Evolutionary conservation across 768 basidiomycete genomes (phyloP), one percentile per base, ranked within the genome.

Genomic region (Hydnomerulius pinastri): DNA sequence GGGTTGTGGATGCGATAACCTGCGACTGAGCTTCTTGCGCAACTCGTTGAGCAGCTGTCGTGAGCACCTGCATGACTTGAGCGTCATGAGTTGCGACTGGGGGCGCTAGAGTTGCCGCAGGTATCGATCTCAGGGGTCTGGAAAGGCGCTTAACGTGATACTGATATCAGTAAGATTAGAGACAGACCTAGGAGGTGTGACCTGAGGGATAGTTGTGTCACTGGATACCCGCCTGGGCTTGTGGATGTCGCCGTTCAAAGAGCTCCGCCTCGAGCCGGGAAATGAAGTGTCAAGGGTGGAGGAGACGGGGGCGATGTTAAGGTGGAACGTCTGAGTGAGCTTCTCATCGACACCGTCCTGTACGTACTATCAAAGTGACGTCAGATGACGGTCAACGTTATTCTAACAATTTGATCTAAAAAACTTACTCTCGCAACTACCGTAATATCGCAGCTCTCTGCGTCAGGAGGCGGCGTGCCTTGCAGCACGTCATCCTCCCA

Each of bases 401-500:
- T n/a, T n/a, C n/a, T n/a, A n/a, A n/a, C n/a, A n/a, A n/a, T n/a
- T n/a, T n/a, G n/a, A n/a, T n/a, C n/a, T n/a, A n/a, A 23, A 55
- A 50, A 23, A 71, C 80, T 50, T 63, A 92, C 91, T 72, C 82
- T 81, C 12, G 90, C 93, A 44, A 85, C 77, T 21, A 83, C 85
- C 13, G 83, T 86, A 52, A 96, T 80, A 43, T 86, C 82, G 60
- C 85, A 85, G 43, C 80, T 85, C 61, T 85, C 82, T 28, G 91
- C 85, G 53, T 90, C 87, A 29, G 82, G 74, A 33, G 85, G 80
- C 15, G 93, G 92, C 32, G 84, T 81, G 20, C 96, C 96, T 28
- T 83, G 82, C 17, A 98, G 75, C 43, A 85, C 81, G 53, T 92
- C 90, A 43, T 84, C 83, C 57, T 87, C 85, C 94, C 95, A 98